Conservation (phyloP, 331 rosid genomes). For the Arachis monticola region DNA sequence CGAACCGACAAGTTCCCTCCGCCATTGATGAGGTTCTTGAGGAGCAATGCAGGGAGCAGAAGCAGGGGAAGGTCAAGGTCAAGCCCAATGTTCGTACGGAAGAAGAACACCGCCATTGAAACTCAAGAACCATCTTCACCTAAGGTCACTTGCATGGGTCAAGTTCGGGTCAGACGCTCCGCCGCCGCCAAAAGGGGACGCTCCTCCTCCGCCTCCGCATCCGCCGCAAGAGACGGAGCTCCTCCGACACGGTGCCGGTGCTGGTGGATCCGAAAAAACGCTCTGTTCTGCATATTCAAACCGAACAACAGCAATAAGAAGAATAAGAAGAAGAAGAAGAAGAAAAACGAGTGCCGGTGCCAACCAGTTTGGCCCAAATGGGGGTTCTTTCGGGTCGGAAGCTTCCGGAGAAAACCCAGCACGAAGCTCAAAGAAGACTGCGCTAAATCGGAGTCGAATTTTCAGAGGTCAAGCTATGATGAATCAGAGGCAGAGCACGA, state of each 20-base stretch:
- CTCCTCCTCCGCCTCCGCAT: background rate
- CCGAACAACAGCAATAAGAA: background rate
- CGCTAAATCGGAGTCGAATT: constrained; percentile 37
- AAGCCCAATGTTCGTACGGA: constrained; percentile 84
- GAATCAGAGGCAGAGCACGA: constrained; percentile 39
- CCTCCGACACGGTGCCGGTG: constrained; percentile 35
- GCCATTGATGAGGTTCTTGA: constrained; percentile 83
- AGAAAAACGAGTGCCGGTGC: constrained; percentile 32
- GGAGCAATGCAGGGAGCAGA: constrained; percentile 73
- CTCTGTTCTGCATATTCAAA: constrained; percentile 38
- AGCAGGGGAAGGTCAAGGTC: constrained; percentile 81
- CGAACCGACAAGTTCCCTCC: constrained; percentile 89
- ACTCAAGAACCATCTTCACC: constrained; percentile 98
- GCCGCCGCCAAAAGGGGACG: constrained; percentile 30
- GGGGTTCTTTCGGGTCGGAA: constrained; percentile 46
- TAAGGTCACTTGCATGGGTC: constrained; percentile 98
- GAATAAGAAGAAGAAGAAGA: no score
- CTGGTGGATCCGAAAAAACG: constrained; percentile 51
- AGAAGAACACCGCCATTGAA: constrained; percentile 62
- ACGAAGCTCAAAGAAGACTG: constrained; percentile 39
- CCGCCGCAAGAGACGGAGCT: constrained; percentile 6
- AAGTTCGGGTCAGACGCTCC: constrained; percentile 76
- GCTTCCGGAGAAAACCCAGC: constrained; percentile 46
- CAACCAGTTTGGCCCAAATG: constrained; percentile 59
- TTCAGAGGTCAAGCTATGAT: background rate